These are phyloP conservation scores for Globisporangium emineosum DNA, from an alignment of 352 stramenopile species.

Conservation along the genomic window DNA sequence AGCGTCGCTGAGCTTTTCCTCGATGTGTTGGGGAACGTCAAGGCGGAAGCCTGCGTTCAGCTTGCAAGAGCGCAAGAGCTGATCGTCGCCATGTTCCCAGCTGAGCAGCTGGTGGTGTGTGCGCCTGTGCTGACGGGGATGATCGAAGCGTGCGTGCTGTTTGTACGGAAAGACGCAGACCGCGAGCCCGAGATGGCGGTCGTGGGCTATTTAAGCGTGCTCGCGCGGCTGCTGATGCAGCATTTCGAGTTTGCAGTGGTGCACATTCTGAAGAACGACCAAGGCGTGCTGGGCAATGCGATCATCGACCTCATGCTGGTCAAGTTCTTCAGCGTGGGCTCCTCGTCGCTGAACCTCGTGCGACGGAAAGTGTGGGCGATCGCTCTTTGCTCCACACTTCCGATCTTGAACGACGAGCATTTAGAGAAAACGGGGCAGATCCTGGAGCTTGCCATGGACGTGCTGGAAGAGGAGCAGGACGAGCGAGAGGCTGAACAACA, in stretches of 20 bases:
- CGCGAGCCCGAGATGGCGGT: constrained; percentile 60
- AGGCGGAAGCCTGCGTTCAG: constrained; percentile 62
- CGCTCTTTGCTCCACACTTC: constrained; percentile 43
- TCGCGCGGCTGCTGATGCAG: constrained; percentile 47
- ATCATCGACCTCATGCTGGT: constrained; percentile 61
- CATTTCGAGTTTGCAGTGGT: constrained; percentile 46
- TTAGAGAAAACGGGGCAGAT: constrained; percentile 65
- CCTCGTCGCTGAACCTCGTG: constrained; percentile 51
- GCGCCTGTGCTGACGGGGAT: constrained; percentile 39
- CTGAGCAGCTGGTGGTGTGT: constrained; percentile 36
- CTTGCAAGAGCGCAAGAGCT: constrained; percentile 47
- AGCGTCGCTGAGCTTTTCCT: constrained; percentile 38
- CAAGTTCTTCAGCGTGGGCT: constrained; percentile 71
- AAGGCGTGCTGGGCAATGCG: constrained; percentile 26
- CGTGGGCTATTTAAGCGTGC: constrained; percentile 56
- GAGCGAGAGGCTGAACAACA: constrained; percentile 21
- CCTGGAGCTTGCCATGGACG: constrained; percentile 57
- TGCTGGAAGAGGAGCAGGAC: constrained; percentile 68
- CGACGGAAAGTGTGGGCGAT: constrained; percentile 69
- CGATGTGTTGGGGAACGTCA: constrained; percentile 62
- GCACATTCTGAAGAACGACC: constrained; percentile 40
- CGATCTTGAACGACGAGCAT: constrained; percentile 33
- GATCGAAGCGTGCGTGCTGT: constrained; percentile 43
- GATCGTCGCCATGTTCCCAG: constrained; percentile 29
- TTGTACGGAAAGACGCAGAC: constrained; percentile 30